Base-by-base conservation (phyloP, 164 flowering plant genomes). In the Litsea cubeba region DNA sequence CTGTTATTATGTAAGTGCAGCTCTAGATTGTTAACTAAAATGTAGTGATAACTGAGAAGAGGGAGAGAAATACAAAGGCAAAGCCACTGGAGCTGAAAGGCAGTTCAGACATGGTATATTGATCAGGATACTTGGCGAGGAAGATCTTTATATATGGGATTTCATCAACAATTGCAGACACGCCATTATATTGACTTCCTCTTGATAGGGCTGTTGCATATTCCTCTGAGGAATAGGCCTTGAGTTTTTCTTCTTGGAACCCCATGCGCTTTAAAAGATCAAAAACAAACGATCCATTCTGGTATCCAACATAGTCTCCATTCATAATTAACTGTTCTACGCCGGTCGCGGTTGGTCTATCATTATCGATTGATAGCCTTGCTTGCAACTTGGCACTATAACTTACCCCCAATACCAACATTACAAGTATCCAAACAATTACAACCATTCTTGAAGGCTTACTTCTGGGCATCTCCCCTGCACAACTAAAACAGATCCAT, bases 181-280 rank as follows among this genome's bases (percentile, higher is more conserved):
- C 69, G 3, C 69, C 69, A 15, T 30, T 30, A 15, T 65, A 2
- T 0, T 12, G 20, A 14, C 49, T 65, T 1, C 69, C 69, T 65
- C 7, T 28, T 0, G 72, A 69, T 25, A 83, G 70, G 51, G 74
- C 80, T 7, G 67, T 72, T 50, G 75, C 67, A 1, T 67, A 79
- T 26, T 83, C 82, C 1, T 74, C 30, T 30, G 80, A 26, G 17
- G 12, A 64, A 62, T 72, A 83, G 2, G 8, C 14, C n/a, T 4
- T 72, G 18, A 85, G 71, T 50, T 80, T 83, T n/a, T 75, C 51
- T 3, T 78, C 76, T 2, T 76, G 72, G 40, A 88, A 83, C 0
- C 74, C 69, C 82, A 80, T 57, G 3, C 40, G 22, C 23, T 68
- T 73, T 63, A 86, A 58, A 24, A 77, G 26, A 14, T 22, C 75